A percentile compares a stretch with the other conserved stretches of the same genome.
These are phyloP conservation scores for Ruellia speciosa DNA, from an alignment of 305 asterid species.

Conservation along the genomic window DNA sequence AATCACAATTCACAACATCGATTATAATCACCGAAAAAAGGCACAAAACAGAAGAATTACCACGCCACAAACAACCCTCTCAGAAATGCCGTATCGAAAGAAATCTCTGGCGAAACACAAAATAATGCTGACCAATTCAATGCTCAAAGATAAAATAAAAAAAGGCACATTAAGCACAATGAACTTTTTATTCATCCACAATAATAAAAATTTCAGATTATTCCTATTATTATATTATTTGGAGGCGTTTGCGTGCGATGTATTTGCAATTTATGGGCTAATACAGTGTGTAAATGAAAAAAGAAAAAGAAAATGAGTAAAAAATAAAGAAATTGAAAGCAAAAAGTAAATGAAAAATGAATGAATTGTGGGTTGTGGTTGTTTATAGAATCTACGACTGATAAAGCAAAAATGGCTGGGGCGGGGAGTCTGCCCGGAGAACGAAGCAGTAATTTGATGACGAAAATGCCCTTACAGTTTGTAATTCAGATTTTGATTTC, in stretches of 20 bases:
- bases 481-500: no score
- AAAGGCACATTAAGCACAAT: constrained; percentile 8
- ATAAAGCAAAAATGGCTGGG: constrained; percentile 27
- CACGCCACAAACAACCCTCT: constrained; percentile 20
- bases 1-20: not conserved
- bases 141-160: constrained; percentile 19
- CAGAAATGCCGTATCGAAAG: constrained; percentile 20
- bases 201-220: constrained; percentile 13
- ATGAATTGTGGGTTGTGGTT: constrained; percentile 11
- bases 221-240: constrained; percentile 5
- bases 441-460: not conserved
- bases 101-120: constrained; percentile 34
- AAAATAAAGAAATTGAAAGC: not conserved
- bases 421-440: not conserved
- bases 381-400: constrained; percentile 27
- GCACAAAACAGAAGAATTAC: not conserved
- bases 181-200: constrained; percentile 9
- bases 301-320: not conserved
- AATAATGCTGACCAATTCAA: constrained; percentile 42
- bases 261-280: constrained; percentile 13
- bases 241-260: constrained; percentile 22
- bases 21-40: constrained; percentile 21
- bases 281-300: not conserved
- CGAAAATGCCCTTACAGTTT: not conserved
- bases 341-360: constrained; percentile 25